Conservation (phyloP, 257 asterid species). For the Solanum habrochaites region DNA sequence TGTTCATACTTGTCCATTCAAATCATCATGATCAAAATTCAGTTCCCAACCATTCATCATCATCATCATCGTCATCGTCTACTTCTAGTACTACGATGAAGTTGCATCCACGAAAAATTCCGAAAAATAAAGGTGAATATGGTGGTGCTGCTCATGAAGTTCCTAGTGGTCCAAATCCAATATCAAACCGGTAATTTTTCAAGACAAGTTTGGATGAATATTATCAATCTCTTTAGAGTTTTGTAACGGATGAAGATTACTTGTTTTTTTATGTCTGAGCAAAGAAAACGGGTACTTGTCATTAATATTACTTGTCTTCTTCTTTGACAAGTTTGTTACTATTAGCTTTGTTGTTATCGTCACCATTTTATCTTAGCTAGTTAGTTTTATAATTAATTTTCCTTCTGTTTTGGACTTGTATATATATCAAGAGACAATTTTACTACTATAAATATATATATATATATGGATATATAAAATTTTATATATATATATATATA, state of each 20-base stretch:
- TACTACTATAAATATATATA: background rate
- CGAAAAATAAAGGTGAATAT: slow-evolving; percentile 9
- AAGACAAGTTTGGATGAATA: background rate
- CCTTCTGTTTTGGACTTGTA: slow-evolving; percentile 13
- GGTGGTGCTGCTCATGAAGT: slow-evolving; percentile 60
- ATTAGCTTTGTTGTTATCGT: background rate
- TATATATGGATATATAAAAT: background rate
- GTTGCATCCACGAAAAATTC: slow-evolving; percentile 11
- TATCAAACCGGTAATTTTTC: slow-evolving; percentile 37
- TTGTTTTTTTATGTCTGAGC: background rate
- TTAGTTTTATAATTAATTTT: background rate
- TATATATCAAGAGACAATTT: slow-evolving; percentile 16
- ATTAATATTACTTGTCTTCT: slow-evolving; percentile 8
- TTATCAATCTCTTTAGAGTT: background rate
- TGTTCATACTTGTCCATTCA: slow-evolving; percentile 14
- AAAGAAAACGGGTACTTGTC: background rate
- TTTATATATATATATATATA: background rate
- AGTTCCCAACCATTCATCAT: background rate
- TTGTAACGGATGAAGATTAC: background rate
- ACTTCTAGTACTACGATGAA: background rate
- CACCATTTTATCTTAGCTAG: background rate
- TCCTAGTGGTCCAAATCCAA: slow-evolving; percentile 91
- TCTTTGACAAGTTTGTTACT: slow-evolving; percentile 11
- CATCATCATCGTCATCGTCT: background rate
- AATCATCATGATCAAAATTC: slow-evolving; percentile 1